Evolutionary conservation across 2,329 filamentous ascomycete species (phyloP).

Genomic region (Elsinoe perseae): DNA sequence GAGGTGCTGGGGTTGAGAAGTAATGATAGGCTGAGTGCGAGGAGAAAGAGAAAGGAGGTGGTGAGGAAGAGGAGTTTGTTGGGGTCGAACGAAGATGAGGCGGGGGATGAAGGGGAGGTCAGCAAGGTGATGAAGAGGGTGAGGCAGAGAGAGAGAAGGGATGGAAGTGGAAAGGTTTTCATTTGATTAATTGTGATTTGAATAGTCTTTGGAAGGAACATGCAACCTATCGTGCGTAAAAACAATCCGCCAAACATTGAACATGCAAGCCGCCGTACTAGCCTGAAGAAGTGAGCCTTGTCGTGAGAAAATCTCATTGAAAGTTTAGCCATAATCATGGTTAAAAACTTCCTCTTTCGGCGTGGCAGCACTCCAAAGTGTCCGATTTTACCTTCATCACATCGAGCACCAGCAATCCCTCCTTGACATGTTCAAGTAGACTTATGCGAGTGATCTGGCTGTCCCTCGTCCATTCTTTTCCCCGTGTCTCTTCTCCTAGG

Average conservation of each 20-base stretch:
- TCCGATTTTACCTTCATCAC: too few species aligned
- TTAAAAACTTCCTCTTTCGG: conserved; percentile 1
- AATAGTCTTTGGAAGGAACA: neutral
- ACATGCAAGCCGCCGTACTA: too few species aligned
- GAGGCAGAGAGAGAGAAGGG: conserved; percentile 1
- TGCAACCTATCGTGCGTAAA: too few species aligned
- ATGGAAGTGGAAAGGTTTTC: neutral
- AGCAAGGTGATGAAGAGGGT: conserved; percentile 6
- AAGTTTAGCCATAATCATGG: conserved; percentile 1
- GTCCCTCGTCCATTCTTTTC: too few species aligned
- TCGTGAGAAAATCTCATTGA: neutral
- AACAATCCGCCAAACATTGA: too few species aligned
- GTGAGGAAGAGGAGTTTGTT: conserved; percentile 26
- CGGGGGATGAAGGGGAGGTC: neutral
- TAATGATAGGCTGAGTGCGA: conserved; percentile 17
- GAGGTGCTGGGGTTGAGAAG: neutral
- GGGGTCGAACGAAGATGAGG: conserved; percentile 18
- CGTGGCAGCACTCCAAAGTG: neutral
- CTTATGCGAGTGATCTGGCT: too few species aligned
- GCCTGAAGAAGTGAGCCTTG: too few species aligned
- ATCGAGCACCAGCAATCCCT: too few species aligned
- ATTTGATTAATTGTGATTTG: neutral
- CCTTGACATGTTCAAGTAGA: too few species aligned
- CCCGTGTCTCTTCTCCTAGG: too few species aligned
- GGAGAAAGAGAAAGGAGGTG: conserved; percentile 23